Evolutionary conservation across 2,329 filamentous ascomycete genomes (phyloP).

Genomic region (Acrocalymma vagum): DNA sequence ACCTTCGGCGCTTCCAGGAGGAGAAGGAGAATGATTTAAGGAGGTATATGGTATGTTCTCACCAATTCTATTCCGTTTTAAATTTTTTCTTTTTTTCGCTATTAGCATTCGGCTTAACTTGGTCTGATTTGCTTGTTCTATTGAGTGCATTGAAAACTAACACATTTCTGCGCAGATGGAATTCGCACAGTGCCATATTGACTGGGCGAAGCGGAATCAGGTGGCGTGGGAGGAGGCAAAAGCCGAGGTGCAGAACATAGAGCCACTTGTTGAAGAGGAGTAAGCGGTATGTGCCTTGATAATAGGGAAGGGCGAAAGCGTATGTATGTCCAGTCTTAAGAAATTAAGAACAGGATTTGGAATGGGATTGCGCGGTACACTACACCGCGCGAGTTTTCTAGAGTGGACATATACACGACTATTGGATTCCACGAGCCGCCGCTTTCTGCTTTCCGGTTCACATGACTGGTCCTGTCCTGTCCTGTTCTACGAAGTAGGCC

Average conservation of each 20-base stretch:
- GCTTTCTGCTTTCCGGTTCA: too few species aligned
- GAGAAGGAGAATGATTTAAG: slow-evolving; percentile 96
- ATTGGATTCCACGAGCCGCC: too few species aligned
- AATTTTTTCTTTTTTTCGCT: background rate
- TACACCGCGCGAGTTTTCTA: too few species aligned
- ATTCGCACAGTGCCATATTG: slow-evolving; percentile 90
- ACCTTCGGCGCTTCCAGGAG: slow-evolving; percentile 89
- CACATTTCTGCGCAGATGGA: slow-evolving; percentile 71
- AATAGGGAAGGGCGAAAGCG: too few species aligned
- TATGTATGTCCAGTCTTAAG: too few species aligned
- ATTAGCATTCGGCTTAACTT: background rate
- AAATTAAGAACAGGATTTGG: too few species aligned
- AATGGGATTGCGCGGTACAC: too few species aligned
- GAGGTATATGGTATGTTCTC: slow-evolving; percentile 87
- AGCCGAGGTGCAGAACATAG: slow-evolving; percentile 88
- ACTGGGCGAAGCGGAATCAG: slow-evolving; percentile 91
- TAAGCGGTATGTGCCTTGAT: too few species aligned
- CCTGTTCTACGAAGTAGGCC: too few species aligned
- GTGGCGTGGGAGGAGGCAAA: slow-evolving; percentile 93
- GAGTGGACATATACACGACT: too few species aligned
- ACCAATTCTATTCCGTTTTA: slow-evolving; percentile 1
- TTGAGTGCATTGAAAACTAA: slow-evolving; percentile 2
- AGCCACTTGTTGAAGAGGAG: slow-evolving; percentile 47
- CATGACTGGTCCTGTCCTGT: too few species aligned
- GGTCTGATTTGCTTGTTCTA: background rate